Conservation (phyloP, 2,329 filamentous ascomycete species). For the Pseudogymnoascus sp. region DNA sequence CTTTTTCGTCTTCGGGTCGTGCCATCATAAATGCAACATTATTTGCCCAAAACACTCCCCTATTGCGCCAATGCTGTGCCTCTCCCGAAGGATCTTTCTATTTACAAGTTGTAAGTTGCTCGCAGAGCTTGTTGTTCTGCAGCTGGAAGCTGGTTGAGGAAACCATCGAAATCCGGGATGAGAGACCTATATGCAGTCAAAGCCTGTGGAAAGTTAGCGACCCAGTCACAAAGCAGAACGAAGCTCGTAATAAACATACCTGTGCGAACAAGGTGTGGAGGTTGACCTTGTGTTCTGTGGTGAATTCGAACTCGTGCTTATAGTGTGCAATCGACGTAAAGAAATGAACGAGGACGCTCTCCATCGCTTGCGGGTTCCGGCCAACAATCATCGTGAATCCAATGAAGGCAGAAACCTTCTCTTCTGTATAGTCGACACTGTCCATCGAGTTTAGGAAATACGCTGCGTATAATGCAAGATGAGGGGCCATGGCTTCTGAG, state of each 20-base stretch:
- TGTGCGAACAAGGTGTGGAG: conserved; percentile 25
- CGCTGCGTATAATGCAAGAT: conserved; percentile 69
- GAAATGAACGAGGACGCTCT: conserved; percentile 71
- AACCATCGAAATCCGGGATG: conserved; percentile 44
- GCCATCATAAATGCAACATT: conserved; percentile 7
- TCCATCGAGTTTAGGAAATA: conserved; percentile 75
- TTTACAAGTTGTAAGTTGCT: conserved; percentile 27
- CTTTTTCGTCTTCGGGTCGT: conserved; percentile 5
- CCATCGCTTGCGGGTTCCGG: conserved; percentile 85
- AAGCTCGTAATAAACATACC: conserved; percentile 16
- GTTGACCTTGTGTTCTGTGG: conserved; percentile 19
- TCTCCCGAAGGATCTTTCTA: conserved; percentile 17
- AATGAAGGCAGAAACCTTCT: conserved; percentile 88
- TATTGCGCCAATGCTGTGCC: conserved; percentile 7
- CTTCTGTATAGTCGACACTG: conserved; percentile 78
- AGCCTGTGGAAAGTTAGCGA: conserved; percentile 31
- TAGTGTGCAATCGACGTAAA: conserved; percentile 78
- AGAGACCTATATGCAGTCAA: conserved; percentile 44
- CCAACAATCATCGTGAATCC: conserved; percentile 81
- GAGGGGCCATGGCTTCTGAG: conserved; percentile 65
- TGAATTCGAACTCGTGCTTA: conserved; percentile 49
- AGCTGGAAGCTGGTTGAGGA: conserved; percentile 28
- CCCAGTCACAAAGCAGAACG: neutral
- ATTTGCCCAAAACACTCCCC: conserved; percentile 8
- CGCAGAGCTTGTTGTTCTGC: conserved; percentile 18